Base-by-base conservation (phyloP, 2,329 filamentous ascomycete species). In the Fusarium abutilonis region DNA sequence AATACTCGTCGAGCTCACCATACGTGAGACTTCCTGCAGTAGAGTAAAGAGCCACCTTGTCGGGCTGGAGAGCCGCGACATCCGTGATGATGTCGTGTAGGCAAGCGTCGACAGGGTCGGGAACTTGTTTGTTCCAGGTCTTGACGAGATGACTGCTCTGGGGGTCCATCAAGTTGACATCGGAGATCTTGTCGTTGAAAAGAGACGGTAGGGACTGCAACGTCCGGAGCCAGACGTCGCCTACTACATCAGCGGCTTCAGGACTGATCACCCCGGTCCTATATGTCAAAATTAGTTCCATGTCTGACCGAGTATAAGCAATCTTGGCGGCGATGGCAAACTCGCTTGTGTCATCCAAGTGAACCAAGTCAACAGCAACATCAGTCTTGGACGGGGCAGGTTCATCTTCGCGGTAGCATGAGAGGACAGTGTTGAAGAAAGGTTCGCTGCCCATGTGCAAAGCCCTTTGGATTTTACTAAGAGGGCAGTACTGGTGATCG, bases 271-370 rank as follows among this genome's bases (percentile, higher is more conserved):
- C 11, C 14, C 34, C 47, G 38, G 47, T 42, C 29, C 38, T 40
- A 13, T 50, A 50, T 17, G 47, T 50, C 47, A 50, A 41, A 34
- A 9, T 50, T 11, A 50, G 38, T 11, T 50, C 47, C 23, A 50
- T 50, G 14, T 21, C 35, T 4, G 47, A 50, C 26, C 47, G 38
- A 28, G 38, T 42, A 28, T 50, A 50, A 9, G 47, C 35, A 42
- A 23, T 31, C 47, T 50, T 50, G 15, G 47, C 47, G 21, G 47
- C 47, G 17, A 50, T 39, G 29, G 34, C 26, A 14, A 50, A 50
- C 38, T 50, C 47, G 47, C 36, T 50, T 4, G 47, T 50, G 47
- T 50, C 47, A 50, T 50, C 47, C 38, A 41, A 39, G 38, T 50
- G 35, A 28, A 50, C 47, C 35, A 39, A 13, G 38, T 50, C 47